Evolutionary conservation across 257 asterid species (phyloP).

Genomic region (Schizonepeta tenuifolia): DNA sequence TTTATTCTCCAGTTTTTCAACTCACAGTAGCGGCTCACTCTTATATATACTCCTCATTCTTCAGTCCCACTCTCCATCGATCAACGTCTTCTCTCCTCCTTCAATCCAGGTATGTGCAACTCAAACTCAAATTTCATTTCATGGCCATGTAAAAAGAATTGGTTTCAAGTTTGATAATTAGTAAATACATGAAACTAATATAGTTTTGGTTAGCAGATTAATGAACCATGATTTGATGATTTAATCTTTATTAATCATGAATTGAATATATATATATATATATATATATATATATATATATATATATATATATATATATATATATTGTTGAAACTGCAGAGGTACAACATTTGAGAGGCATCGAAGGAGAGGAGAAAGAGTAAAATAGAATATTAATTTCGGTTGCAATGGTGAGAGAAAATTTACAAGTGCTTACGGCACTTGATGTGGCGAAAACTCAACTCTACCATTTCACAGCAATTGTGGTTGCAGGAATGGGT

Average conservation of each 20-base stretch:
- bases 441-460: slow-evolving; percentile 68
- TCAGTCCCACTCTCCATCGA: not conserved
- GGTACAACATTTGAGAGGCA: not conserved
- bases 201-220: not conserved
- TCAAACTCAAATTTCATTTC: not conserved
- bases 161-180: too few species aligned
- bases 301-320: too few species aligned
- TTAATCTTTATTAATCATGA: too few species aligned
- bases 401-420: slow-evolving; percentile 45
- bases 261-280: too few species aligned
- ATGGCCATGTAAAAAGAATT: not conserved
- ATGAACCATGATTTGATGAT: too few species aligned
- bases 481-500: slow-evolving; percentile 71
- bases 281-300: too few species aligned
- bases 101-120: not conserved
- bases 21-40: not conserved
- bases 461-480: slow-evolving; percentile 67
- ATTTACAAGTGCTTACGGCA: slow-evolving; percentile 59
- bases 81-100: not conserved
- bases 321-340: not conserved
- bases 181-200: not conserved
- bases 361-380: not conserved
- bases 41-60: not conserved
- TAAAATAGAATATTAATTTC: not conserved
- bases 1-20: slow-evolving; percentile 3